Conservation (phyloP, 2,329 filamentous ascomycete species). For the Tolypocladium nubicola region DNA sequence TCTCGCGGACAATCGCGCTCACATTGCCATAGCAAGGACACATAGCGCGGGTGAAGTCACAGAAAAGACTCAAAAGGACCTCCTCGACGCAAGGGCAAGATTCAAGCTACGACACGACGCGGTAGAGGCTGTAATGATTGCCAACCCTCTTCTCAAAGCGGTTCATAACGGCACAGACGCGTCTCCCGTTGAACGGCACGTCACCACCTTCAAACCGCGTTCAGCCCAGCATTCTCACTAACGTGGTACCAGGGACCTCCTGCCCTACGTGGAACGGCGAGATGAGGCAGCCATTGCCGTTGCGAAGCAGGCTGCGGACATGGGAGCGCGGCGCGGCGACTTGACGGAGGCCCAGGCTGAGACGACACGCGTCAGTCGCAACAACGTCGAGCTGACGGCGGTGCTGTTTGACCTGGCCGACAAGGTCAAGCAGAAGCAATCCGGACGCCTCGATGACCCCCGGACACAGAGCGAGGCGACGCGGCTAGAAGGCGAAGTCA, state of each 20-base stretch:
- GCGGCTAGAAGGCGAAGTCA: constrained; percentile 47
- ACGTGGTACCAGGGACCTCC: constrained; percentile 44
- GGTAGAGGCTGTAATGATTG: constrained; percentile 56
- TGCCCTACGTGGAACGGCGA: constrained; percentile 55
- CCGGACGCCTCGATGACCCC: constrained; percentile 41
- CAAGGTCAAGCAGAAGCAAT: constrained; percentile 40
- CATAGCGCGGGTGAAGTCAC: constrained; percentile 38
- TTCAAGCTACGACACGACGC: constrained; percentile 62
- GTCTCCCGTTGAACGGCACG: constrained; percentile 58
- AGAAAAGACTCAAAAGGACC: constrained; percentile 49
- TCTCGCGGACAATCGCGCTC: background rate
- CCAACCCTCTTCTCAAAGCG: constrained; percentile 67
- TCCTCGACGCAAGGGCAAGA: constrained; percentile 59
- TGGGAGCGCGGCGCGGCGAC: constrained; percentile 38
- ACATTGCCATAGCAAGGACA: constrained; percentile 9
- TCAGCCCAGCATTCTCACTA: background rate
- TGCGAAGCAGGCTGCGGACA: constrained; percentile 45
- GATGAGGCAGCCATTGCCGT: constrained; percentile 56
- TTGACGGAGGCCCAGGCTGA: constrained; percentile 48
- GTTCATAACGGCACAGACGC: constrained; percentile 58
- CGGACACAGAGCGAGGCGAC: constrained; percentile 44
- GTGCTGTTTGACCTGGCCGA: constrained; percentile 53
- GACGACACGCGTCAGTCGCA: constrained; percentile 41
- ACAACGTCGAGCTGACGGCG: constrained; percentile 53
- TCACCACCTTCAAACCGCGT: background rate